Evolutionary conservation across 768 basidiomycete genomes (phyloP), one percentile per base, ranked within the genome.

Genomic region (Hericium coralloides): DNA sequence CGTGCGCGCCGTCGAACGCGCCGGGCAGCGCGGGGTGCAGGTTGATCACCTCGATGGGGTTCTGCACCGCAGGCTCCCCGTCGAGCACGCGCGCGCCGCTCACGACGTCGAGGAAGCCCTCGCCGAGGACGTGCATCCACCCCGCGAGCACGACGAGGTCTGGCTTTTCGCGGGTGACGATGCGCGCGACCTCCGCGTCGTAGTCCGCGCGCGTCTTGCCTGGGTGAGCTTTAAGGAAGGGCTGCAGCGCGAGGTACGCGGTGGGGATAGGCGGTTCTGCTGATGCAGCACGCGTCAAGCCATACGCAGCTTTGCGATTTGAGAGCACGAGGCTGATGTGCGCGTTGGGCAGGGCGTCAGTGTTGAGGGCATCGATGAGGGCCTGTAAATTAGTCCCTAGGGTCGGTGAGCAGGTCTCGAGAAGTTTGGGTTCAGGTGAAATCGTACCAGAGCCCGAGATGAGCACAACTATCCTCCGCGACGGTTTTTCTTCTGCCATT

Each of bases 81-180:
- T 69, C 69, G 37, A 72, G 63, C 0, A 62, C 62, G 53, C 68
- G 68, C 17, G 70, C 65, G 7, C 80, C 79, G 50, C 77, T 74
- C 52, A 91, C 68, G 36, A 83, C 75, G 18, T 90, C 81, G 58
- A 98, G 70, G 69, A 98, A 98, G 0, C 73, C 74, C 53, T 90
- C 85, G 57, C 86, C 84, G 58, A 98, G 78, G 64, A 98, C 91
- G 66, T 98, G 95, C 95, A 99, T 98, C 92, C 93, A 99, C 0
- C 97, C 97, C 0, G 95, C 97, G n/a, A 98, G 78, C 7, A 98
- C 89, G 50, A 98, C 81, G 23, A 95, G 68, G 70, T 98, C 91
- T 0, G 95, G 95, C 36, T 73, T 71, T 18, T 75, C 80, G 23
- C 71, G 67, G 5, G 88, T 65, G 3, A 92, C 83, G 53, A 83